These are phyloP conservation scores for Metarhizium brunneum DNA, from an alignment of 2,329 filamentous ascomycete genomes.

Conservation along the genomic window DNA sequence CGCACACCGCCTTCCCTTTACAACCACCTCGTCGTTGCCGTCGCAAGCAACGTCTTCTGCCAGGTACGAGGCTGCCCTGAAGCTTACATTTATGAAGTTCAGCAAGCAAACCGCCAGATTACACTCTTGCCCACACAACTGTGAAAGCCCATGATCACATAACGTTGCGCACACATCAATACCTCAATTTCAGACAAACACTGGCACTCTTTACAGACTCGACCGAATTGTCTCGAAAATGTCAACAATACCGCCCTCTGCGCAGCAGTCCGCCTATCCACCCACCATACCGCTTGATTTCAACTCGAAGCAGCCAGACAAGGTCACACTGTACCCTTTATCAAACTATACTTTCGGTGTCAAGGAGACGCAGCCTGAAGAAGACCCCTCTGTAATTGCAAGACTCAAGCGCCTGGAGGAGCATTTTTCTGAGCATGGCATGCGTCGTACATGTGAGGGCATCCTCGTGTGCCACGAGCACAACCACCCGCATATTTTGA, in stretches of 20 bases:
- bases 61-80: background rate
- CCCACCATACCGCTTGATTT: constrained; percentile 76
- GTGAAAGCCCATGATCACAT: background rate
- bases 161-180: no score
- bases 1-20: background rate
- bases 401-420: constrained; percentile 91
- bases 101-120: background rate
- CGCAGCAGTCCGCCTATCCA: constrained; percentile 68
- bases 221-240: constrained; percentile 34
- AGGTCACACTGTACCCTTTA: constrained; percentile 85
- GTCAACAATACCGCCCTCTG: constrained; percentile 73
- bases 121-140: background rate
- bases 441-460: constrained; percentile 95
- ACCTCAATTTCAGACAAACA: background rate
- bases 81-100: background rate
- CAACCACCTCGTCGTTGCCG: background rate
- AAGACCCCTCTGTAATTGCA: constrained; percentile 90
- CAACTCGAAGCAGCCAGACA: constrained; percentile 79
- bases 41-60: background rate
- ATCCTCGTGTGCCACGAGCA: constrained; percentile 98
- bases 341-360: constrained; percentile 99
- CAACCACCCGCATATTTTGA: constrained; percentile 96
- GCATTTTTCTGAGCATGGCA: constrained; percentile 84
- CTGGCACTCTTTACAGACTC: background rate
- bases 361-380: constrained; percentile 96